Evolutionary conservation across 2,329 filamentous ascomycete species (phyloP).

Genomic region (Fusarium sambucinum): DNA sequence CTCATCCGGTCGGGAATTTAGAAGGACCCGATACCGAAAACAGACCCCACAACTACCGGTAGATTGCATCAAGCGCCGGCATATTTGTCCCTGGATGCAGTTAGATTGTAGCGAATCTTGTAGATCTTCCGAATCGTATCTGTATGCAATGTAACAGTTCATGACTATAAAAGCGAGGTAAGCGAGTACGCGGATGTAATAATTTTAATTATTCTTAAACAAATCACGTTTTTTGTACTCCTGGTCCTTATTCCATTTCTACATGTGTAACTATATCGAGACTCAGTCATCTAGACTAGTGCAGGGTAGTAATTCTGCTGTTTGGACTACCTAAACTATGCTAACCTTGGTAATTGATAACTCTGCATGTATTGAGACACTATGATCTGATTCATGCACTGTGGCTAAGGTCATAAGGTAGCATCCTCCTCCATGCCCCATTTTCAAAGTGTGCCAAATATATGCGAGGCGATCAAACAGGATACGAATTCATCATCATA

Average conservation of each 20-base stretch:
- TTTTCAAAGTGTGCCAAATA: not conserved
- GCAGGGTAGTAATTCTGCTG: not conserved
- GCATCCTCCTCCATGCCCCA: not conserved
- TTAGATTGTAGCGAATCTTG: not conserved
- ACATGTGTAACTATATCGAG: not conserved
- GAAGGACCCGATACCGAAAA: not conserved
- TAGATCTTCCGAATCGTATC: not conserved
- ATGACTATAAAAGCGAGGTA: not conserved
- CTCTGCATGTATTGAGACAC: not conserved
- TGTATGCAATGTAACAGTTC: too few species aligned
- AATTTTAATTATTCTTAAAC: not conserved
- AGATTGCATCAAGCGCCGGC: not conserved
- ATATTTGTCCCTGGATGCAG: not conserved
- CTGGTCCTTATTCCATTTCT: not conserved
- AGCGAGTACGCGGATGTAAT: not conserved
- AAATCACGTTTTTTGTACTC: not conserved
- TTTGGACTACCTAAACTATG: not conserved
- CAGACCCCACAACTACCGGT: not conserved
- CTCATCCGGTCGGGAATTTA: not conserved
- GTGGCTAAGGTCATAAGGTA: not conserved
- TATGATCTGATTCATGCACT: not conserved
- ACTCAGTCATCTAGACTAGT: not conserved
- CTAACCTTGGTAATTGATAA: not conserved
- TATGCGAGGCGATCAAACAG: not conserved
- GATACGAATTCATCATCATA: not conserved